These are phyloP conservation scores for Cystobasidium pallidum DNA, from an alignment of 1,284 basidiomycete species.

Conservation along the genomic window DNA sequence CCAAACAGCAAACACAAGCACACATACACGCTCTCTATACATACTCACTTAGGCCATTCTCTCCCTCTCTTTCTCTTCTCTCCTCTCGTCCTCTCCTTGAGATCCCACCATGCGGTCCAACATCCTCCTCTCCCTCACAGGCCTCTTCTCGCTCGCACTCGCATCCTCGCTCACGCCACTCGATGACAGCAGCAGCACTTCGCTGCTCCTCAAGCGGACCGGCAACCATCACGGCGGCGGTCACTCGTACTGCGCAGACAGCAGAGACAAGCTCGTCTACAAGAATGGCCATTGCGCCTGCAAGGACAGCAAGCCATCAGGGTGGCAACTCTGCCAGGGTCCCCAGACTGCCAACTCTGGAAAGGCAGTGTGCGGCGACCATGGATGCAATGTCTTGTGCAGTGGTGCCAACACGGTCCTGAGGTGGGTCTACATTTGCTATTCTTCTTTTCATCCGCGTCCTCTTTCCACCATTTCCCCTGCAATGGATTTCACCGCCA, in stretches of 20 bases:
- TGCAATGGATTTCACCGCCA: background rate
- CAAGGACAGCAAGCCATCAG: background rate
- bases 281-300: conserved; percentile 19
- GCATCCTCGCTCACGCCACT: conserved; percentile 3
- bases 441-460: too few species aligned
- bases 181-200: background rate
- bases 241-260: background rate
- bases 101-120: conserved; percentile 21
- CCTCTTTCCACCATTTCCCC: background rate
- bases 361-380: conserved; percentile 10
- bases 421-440: conserved; percentile 9
- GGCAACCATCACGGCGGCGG: conserved; percentile 1
- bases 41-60: background rate
- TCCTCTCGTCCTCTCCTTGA: background rate
- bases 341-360: conserved; percentile 9
- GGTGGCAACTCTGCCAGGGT: background rate
- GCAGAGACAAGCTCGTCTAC: background rate
- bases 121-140: conserved; percentile 18
- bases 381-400: conserved; percentile 25
- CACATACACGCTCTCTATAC: conserved; percentile 17
- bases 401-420: conserved; percentile 19
- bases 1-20: background rate
- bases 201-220: conserved; percentile 3
- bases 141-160: background rate
- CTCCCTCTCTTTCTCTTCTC: background rate